A percentile compares a stretch with the other conserved stretches of the same genome.
phyloP scores from a whole-genome alignment of 805 yeast genomes.

The Vanderwaltozyma tropicalis region DNA sequence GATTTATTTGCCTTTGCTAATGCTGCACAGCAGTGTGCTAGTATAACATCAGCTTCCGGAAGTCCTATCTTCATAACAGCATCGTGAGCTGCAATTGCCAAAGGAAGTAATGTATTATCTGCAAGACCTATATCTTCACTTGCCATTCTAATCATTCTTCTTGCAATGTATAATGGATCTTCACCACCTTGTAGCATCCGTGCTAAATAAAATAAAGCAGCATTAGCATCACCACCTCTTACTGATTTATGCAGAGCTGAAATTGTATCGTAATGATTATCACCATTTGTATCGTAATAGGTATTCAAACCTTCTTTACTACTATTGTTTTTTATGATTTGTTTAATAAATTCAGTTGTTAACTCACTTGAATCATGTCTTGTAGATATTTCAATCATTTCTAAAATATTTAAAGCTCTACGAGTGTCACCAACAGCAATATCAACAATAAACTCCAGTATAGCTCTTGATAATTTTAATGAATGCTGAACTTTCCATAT shows the following conservation, averaged over 20 bases:
- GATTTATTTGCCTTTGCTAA: conserved; percentile 79
- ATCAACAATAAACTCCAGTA: conserved; percentile 57
- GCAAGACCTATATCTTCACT: conserved; percentile 87
- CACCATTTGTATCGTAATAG: conserved; percentile 76
- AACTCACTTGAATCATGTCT: conserved; percentile 30
- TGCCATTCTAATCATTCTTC: conserved; percentile 90
- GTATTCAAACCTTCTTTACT: conserved; percentile 30
- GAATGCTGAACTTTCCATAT: conserved; percentile 31
- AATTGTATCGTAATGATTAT: conserved; percentile 87
- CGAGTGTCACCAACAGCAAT: conserved; percentile 86
- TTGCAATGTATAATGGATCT: conserved; percentile 77
- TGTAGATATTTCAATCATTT: conserved; percentile 61
- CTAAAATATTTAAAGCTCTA: conserved; percentile 69
- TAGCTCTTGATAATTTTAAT: conserved; percentile 43
- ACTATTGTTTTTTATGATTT: conserved; percentile 32
- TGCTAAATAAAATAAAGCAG: conserved; percentile 76
- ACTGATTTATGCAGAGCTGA: conserved; percentile 92
- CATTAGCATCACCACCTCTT: conserved; percentile 84
- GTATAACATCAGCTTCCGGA: conserved; percentile 84
- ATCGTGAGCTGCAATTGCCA: conserved; percentile 76
- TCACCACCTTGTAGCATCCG: conserved; percentile 92
- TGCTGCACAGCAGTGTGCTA: conserved; percentile 91
- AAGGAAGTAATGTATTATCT: conserved; percentile 76
- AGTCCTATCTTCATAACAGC: conserved; percentile 84
- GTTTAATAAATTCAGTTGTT: conserved; percentile 26